Percentiles rank a stretch among this genome's conserved stretches.
These are phyloP conservation scores for Russula ochroleuca DNA, from an alignment of 768 basidiomycete genomes.

Conservation along the genomic window DNA sequence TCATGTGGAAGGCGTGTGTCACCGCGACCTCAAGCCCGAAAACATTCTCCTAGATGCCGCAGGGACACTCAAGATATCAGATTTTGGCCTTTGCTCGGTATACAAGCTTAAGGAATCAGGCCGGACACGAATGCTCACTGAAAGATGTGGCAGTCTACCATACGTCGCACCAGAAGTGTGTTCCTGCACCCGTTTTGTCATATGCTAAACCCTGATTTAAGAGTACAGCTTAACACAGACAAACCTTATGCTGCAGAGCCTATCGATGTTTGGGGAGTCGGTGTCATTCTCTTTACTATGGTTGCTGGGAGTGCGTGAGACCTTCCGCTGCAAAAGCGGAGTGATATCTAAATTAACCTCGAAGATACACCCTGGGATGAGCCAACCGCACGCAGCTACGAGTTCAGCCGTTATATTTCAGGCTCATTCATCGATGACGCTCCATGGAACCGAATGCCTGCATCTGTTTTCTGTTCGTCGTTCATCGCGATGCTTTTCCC, in stretches of 20 bases:
- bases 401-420: slow-evolving; percentile 69
- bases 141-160: slow-evolving; percentile 87
- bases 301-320: slow-evolving; percentile 76
- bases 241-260: slow-evolving; percentile 84
- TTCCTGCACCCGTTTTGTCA: not conserved
- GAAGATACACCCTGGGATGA: slow-evolving; percentile 99
- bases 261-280: slow-evolving; percentile 93
- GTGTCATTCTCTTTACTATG: slow-evolving; percentile 89
- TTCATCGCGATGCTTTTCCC: not conserved
- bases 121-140: slow-evolving; percentile 67
- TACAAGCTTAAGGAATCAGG: slow-evolving; percentile 81
- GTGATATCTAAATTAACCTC: not conserved
- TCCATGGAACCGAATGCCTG: slow-evolving; percentile 73
- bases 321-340: not conserved
- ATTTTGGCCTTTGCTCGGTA: slow-evolving; percentile 91
- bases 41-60: slow-evolving; percentile 83
- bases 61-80: slow-evolving; percentile 87
- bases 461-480: slow-evolving; percentile 57
- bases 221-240: slow-evolving; percentile 55
- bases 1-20: slow-evolving; percentile 86
- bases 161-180: slow-evolving; percentile 92
- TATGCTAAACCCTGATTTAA: slow-evolving; percentile 4
- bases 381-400: slow-evolving; percentile 72
- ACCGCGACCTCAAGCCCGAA: slow-evolving; percentile 96
- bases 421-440: slow-evolving; percentile 68